These are phyloP conservation scores for Dillenia turbinata DNA, from an alignment of 164 flowering plant species.

Conservation along the genomic window DNA sequence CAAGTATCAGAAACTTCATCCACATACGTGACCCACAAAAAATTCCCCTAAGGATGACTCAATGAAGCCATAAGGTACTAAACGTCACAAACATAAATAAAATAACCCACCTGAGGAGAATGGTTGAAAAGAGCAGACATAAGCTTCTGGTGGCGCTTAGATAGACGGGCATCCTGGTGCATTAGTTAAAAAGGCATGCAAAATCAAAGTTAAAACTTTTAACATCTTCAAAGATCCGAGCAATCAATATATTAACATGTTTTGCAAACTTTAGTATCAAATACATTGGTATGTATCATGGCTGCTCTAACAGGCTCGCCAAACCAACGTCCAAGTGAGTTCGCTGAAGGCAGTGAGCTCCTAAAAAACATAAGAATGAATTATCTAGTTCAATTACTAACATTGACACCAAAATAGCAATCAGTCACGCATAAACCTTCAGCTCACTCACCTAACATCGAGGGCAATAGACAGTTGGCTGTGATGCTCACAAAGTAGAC, in stretches of 20 bases:
- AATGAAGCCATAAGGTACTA: neutral
- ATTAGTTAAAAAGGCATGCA: conserved; percentile 83
- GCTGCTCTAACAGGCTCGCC: conserved; percentile 97
- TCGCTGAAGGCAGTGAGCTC: conserved; percentile 74
- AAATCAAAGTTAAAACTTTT: conserved; percentile 8
- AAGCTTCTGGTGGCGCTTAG: conserved; percentile 86
- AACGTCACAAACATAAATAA: neutral
- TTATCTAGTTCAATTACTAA: neutral
- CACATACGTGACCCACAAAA: too few relatives aligned
- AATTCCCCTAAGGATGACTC: too few relatives aligned
- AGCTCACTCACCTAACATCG: conserved; percentile 65
- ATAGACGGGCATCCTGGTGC: conserved; percentile 88
- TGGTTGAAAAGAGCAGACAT: conserved; percentile 64
- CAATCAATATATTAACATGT: neutral
- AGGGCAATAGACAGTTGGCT: conserved; percentile 84
- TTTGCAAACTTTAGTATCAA: conserved; percentile 8
- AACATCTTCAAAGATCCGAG: neutral
- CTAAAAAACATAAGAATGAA: conserved; percentile 28
- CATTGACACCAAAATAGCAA: too few relatives aligned
- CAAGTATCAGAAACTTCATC: too few relatives aligned
- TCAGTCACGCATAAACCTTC: neutral
- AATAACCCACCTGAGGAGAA: conserved; percentile 78
- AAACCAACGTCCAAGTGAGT: conserved; percentile 94
- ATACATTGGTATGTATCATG: conserved; percentile 74
- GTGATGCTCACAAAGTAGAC: conserved; percentile 91